Conservation (phyloP, 257 asterid genomes). For the Solanum arcanum region DNA sequence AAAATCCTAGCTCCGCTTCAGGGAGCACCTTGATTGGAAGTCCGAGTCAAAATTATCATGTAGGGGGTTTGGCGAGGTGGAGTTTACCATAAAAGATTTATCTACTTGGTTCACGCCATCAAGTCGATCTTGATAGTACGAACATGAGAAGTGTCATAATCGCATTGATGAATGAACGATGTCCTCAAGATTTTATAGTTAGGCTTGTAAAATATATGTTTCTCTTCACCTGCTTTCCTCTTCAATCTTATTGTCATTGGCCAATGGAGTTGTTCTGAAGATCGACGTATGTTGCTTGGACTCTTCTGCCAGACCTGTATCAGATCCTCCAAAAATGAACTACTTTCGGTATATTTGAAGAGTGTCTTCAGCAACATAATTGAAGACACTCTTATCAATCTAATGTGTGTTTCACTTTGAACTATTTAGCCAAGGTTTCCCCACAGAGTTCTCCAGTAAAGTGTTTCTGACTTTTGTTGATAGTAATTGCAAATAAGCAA, state of each 20-base stretch:
- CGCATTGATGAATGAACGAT: background rate
- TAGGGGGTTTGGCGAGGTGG: background rate
- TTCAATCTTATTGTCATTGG: background rate
- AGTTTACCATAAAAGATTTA: background rate
- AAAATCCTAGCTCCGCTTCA: background rate
- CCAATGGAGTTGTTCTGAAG: background rate
- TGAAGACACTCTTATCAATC: background rate
- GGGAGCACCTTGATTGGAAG: background rate
- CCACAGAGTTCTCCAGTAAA: background rate
- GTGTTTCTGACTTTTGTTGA: background rate
- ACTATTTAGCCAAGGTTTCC: background rate
- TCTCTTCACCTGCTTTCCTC: background rate
- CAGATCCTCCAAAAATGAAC: background rate
- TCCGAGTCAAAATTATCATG: background rate
- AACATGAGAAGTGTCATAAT: background rate
- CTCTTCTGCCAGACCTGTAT: background rate
- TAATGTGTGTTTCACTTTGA: background rate
- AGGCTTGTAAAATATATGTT: background rate
- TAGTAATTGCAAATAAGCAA: background rate
- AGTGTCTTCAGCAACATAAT: background rate
- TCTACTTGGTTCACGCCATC: background rate
- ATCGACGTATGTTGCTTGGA: background rate
- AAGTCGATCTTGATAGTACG: background rate
- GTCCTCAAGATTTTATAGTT: background rate
- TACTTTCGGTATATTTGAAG: background rate